phyloP scores from a whole-genome alignment of 176 grass and related monocot genomes.

The Triticum monococcum region DNA sequence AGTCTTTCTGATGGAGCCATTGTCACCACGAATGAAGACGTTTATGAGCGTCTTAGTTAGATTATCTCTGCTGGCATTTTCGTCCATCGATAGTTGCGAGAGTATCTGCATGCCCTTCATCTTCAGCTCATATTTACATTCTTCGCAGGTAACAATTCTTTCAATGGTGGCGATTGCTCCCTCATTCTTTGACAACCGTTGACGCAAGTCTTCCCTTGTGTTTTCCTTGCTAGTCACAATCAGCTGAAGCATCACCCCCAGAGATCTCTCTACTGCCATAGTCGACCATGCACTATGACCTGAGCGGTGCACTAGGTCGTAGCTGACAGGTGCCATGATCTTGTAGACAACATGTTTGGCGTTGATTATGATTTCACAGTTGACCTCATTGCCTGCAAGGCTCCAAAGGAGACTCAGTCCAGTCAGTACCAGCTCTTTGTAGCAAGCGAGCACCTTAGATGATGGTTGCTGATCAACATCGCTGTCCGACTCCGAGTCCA shows the following conservation, averaged over 20 bases:
- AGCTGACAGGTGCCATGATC: not conserved
- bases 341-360: not conserved
- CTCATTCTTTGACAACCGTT: accelerated
- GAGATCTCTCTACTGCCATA: not conserved
- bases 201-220: not conserved
- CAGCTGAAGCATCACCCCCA: not conserved
- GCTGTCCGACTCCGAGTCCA: not conserved
- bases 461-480: not conserved
- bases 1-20: not conserved
- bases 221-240: not conserved
- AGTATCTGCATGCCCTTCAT: not conserved
- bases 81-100: not conserved
- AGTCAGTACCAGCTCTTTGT: not conserved
- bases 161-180: not conserved
- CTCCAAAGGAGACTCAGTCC: not conserved
- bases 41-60: not conserved
- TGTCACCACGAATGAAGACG: not conserved
- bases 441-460: not conserved
- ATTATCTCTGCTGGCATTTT: not conserved
- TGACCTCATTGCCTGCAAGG: not conserved
- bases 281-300: not conserved
- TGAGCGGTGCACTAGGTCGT: not conserved
- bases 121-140: not conserved
- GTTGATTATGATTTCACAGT: not conserved
- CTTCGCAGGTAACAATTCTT: not conserved